Base-by-base conservation (phyloP, 2,329 filamentous ascomycete species). In the Gaeumannomyces sp. region DNA sequence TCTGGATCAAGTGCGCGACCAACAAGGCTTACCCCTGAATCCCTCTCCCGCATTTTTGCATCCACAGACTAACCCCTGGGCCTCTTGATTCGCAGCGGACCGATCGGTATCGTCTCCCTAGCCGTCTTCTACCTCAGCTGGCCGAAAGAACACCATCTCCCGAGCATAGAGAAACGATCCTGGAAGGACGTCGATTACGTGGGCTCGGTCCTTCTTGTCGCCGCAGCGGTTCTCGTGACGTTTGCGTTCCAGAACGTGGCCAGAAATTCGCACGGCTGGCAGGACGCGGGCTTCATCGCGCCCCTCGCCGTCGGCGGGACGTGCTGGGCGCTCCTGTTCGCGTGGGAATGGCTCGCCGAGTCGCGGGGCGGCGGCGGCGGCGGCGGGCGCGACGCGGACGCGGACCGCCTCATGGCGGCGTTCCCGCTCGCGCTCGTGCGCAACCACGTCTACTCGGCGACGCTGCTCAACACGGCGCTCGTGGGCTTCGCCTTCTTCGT, bases 191-290 rank as follows among this genome's bases (percentile, higher is more conserved):
- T 87, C 56, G 85, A 88, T 68, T 78, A 81, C 63, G 58, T 82
- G 4, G 84, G 85, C 14, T 82, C 82, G 0, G 67, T 82, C n/a
- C 75, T 87, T 28, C 73, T 85, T 16, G 77, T 87, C 11, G 75
- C 80, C 3, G 80, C 83, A 1, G 80, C 84, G 0, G 80, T 84
- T 0, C 76, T 87, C 2, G 76, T 86, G 5, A 82, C 86, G 0
- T 86, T 85, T 68, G 76, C 85, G 1, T 85, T 88, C 65, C 84
- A 88, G 68, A 80, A 80, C 67, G 78, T 78, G 3, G 80, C 80
- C 1, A 71, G 73, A 0, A 67, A 73, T 3, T 65, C 67, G 0
- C 67, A 74, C n/a, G 70, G 73, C 56, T 87, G 83, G 83, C 66
- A 66, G 6, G 69, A 72, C 10, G 73, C 75, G 10, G 64, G 76